Evolutionary conservation across 768 basidiomycete genomes (phyloP).

Genomic region (Mycena rebaudengoi): DNA sequence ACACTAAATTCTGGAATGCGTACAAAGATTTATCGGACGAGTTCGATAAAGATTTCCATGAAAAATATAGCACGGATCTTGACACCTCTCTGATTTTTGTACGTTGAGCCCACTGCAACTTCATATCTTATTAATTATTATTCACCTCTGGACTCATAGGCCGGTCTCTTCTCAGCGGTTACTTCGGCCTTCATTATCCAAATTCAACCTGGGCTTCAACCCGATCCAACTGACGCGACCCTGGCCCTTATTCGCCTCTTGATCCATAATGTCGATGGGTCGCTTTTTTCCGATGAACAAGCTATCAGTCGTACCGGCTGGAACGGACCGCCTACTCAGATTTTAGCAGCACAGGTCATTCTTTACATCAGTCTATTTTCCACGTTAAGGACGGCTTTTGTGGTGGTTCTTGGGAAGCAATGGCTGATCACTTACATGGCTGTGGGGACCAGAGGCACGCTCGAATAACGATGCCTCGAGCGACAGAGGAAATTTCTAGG

Average conservation of each 20-base stretch:
- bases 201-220: not conserved
- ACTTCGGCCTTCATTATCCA: not conserved
- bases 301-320: not conserved
- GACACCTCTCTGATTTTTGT: conserved; percentile 9
- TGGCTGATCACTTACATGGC: conserved; percentile 11
- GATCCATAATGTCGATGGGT: too few species aligned
- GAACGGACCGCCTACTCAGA: not conserved
- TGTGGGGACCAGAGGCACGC: not conserved
- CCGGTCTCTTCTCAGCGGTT: conserved; percentile 8
- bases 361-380: not conserved
- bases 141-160: not conserved
- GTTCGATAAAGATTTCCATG: not conserved
- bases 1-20: not conserved
- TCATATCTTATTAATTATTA: not conserved
- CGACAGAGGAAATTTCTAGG: conserved; percentile 4
- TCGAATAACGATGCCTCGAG: not conserved
- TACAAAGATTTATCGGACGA: not conserved
- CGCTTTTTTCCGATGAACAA: too few species aligned
- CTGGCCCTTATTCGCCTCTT: too few species aligned
- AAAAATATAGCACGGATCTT: not conserved
- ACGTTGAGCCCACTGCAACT: not conserved
- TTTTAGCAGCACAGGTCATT: not conserved
- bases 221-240: too few species aligned
- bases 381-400: not conserved
- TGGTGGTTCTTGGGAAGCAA: conserved; percentile 10